Percentiles rank a stretch among this genome's conserved stretches.
phyloP scores from a whole-genome alignment of 1,284 basidiomycete species.

The Coniferiporia weirii region DNA sequence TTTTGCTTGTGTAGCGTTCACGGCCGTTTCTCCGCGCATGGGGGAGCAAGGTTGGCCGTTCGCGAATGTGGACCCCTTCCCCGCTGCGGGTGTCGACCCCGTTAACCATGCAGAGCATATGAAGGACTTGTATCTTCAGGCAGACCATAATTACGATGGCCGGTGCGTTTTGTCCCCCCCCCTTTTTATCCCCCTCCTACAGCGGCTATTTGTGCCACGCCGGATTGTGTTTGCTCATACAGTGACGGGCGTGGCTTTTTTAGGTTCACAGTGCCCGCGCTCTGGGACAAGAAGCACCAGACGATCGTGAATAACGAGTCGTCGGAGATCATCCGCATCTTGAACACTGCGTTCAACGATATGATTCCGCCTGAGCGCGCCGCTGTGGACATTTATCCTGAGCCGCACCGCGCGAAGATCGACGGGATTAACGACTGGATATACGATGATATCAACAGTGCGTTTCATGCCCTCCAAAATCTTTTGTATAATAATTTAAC shows the following conservation, averaged over 20 bases:
- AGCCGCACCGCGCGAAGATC: slow-evolving; percentile 68
- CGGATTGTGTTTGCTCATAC: background rate
- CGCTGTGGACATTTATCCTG: slow-evolving; percentile 74
- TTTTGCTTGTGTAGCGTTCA: slow-evolving; percentile 48
- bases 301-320: slow-evolving; percentile 97
- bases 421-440: slow-evolving; percentile 69
- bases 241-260: background rate
- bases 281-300: slow-evolving; percentile 90
- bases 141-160: slow-evolving; percentile 64
- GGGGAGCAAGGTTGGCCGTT: slow-evolving; percentile 87
- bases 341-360: slow-evolving; percentile 82
- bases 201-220: too few relatives aligned
- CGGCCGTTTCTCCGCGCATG: slow-evolving; percentile 84
- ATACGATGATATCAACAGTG: slow-evolving; percentile 41
- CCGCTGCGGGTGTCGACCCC: slow-evolving; percentile 68
- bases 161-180: slow-evolving; percentile 35
- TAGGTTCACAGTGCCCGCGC: slow-evolving; percentile 85
- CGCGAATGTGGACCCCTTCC: slow-evolving; percentile 62
- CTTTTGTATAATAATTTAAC: background rate
- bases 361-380: slow-evolving; percentile 62
- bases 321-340: slow-evolving; percentile 89
- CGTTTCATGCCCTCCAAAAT: slow-evolving; percentile 2
- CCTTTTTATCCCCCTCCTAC: too few relatives aligned
- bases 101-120: slow-evolving; percentile 68
- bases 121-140: slow-evolving; percentile 82